Percentiles rank a stretch among this genome's conserved stretches.
phyloP scores from a whole-genome alignment of 176 grass and related monocot genomes.

The Paspalum notatum region DNA sequence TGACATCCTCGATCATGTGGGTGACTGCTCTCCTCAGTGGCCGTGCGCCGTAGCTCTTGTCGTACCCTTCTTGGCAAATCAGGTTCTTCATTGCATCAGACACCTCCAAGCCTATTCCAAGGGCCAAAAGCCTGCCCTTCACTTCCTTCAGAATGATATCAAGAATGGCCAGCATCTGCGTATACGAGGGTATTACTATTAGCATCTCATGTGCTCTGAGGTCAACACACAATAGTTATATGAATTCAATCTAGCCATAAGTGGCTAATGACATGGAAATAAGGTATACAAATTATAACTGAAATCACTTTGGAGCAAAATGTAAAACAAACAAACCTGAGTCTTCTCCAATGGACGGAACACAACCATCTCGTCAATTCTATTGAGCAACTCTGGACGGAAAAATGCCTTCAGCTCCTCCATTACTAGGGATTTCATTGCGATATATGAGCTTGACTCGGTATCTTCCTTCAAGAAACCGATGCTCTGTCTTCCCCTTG shows the following conservation, averaged over 20 bases:
- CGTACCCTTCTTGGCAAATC: conserved; percentile 81
- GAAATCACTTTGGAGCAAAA: conserved; percentile 6
- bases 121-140: conserved; percentile 69
- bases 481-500: conserved; percentile 67
- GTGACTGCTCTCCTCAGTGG: conserved; percentile 82
- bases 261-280: conserved; percentile 16
- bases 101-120: conserved; percentile 74
- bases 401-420: conserved; percentile 93
- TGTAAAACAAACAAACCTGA: conserved; percentile 60
- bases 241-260: not conserved
- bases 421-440: conserved; percentile 81
- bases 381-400: conserved; percentile 93
- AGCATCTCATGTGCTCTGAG: conserved; percentile 9
- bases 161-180: conserved; percentile 88
- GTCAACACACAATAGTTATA: conserved; percentile 8
- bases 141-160: conserved; percentile 90
- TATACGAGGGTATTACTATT: conserved; percentile 25
- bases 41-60: conserved; percentile 79
- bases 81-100: conserved; percentile 71
- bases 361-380: conserved; percentile 95
- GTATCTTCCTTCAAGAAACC: conserved; percentile 73
- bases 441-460: conserved; percentile 64
- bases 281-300: conserved; percentile 15
- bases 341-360: conserved; percentile 83
- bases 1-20: conserved; percentile 76